Conservation (phyloP, 1,284 basidiomycete species). For the Mycena citricolor region DNA sequence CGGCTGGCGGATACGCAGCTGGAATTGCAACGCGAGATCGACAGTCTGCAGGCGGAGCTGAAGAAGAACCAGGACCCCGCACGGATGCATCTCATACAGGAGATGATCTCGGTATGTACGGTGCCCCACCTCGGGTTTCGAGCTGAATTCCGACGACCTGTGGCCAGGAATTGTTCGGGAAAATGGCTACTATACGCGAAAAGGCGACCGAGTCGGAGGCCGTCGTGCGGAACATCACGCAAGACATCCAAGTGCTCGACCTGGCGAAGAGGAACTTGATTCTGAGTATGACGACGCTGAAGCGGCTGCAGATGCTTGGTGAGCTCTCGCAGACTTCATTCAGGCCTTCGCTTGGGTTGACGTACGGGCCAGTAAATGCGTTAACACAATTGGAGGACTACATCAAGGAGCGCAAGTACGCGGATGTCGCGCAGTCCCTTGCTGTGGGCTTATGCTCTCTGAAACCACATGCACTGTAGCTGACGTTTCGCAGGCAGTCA, state of each 20-base stretch:
- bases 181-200: slow-evolving; percentile 93
- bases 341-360: slow-evolving; percentile 1
- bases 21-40: slow-evolving; percentile 73
- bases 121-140: not conserved
- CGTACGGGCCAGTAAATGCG: slow-evolving; percentile 67
- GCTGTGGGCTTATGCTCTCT: slow-evolving; percentile 47
- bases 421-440: slow-evolving; percentile 81
- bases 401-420: slow-evolving; percentile 75
- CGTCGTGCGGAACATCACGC: slow-evolving; percentile 92
- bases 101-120: slow-evolving; percentile 80
- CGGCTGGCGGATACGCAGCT: slow-evolving; percentile 60
- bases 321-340: slow-evolving; percentile 29
- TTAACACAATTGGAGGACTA: slow-evolving; percentile 80
- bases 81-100: slow-evolving; percentile 86
- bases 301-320: slow-evolving; percentile 94
- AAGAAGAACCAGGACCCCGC: slow-evolving; percentile 77
- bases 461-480: slow-evolving; percentile 10
- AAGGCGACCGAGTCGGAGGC: slow-evolving; percentile 96
- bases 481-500: slow-evolving; percentile 65
- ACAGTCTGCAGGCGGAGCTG: slow-evolving; percentile 64
- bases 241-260: slow-evolving; percentile 95
- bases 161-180: slow-evolving; percentile 81
- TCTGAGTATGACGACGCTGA: slow-evolving; percentile 86
- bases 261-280: slow-evolving; percentile 93
- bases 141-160: slow-evolving; percentile 5